Conservation (phyloP, 2,329 filamentous ascomycete species). For the Fusarium concolor region DNA sequence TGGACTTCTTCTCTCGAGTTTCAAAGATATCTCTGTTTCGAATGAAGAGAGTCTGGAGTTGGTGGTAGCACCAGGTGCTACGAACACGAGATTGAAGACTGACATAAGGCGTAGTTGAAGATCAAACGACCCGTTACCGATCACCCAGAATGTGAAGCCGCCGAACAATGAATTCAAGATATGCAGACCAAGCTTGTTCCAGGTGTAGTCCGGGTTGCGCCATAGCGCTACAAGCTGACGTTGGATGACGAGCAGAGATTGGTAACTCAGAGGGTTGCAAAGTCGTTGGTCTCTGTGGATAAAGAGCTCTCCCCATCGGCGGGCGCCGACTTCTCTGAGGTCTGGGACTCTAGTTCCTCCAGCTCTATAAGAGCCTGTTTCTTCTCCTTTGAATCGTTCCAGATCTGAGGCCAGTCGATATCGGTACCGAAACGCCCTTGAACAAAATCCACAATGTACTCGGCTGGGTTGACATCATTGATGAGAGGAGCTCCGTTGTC, state of each 20-base stretch:
- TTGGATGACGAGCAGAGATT: background rate
- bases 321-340: background rate
- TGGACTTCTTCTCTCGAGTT: constrained; percentile 60
- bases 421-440: constrained; percentile 57
- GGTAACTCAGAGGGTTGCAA: background rate
- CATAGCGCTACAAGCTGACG: constrained; percentile 49
- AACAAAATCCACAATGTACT: constrained; percentile 77
- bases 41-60: constrained; percentile 61
- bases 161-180: constrained; percentile 67
- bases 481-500: constrained; percentile 72
- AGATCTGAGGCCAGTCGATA: constrained; percentile 75
- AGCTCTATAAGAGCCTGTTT: constrained; percentile 64
- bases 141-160: constrained; percentile 71
- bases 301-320: too few relatives aligned
- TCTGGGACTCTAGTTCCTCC: constrained; percentile 45
- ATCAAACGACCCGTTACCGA: constrained; percentile 62
- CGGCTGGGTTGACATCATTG: constrained; percentile 74
- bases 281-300: background rate
- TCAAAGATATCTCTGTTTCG: constrained; percentile 61
- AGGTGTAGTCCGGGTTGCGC: constrained; percentile 74
- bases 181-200: constrained; percentile 71
- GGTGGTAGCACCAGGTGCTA: constrained; percentile 65
- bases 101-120: constrained; percentile 69
- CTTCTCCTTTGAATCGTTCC: constrained; percentile 72
- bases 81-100: constrained; percentile 72